Percentiles rank a stretch among this genome's conserved stretches.
These are phyloP conservation scores for Pelargonium myrrhifolium DNA, from an alignment of 441 rosid species.

Conservation along the genomic window DNA sequence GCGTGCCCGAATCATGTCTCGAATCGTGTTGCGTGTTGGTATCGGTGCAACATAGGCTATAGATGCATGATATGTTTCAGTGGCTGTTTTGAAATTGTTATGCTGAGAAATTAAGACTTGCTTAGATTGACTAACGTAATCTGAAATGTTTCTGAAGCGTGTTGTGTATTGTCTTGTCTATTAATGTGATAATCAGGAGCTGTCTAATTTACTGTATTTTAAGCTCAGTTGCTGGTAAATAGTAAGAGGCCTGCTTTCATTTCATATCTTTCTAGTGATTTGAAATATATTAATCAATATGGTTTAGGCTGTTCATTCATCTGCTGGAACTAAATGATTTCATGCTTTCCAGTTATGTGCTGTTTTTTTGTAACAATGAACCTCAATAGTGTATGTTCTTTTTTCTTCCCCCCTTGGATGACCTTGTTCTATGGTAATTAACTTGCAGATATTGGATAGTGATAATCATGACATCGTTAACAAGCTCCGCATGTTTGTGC, in stretches of 20 bases:
- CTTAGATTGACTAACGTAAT: neutral
- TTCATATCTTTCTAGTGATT: neutral
- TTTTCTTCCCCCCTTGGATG: constrained; percentile 5
- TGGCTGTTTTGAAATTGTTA: too few relatives aligned
- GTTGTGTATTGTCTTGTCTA: neutral
- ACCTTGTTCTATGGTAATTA: constrained; percentile 5
- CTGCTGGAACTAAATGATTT: constrained; percentile 13
- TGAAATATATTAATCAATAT: neutral
- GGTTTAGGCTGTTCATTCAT: constrained; percentile 13
- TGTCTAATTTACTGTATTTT: neutral
- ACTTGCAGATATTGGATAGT: constrained; percentile 10
- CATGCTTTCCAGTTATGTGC: neutral
- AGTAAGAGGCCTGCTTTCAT: neutral
- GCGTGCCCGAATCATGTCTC: too few relatives aligned
- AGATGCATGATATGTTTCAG: too few relatives aligned
- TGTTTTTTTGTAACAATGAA: neutral
- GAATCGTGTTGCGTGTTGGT: too few relatives aligned
- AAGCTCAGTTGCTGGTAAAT: neutral
- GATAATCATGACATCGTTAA: constrained; percentile 24
- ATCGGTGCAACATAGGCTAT: too few relatives aligned
- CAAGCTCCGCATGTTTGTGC: constrained; percentile 30
- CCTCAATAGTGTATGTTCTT: neutral
- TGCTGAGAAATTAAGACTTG: neutral
- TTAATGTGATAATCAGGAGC: neutral
- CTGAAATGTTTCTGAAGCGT: neutral